Evolutionary conservation across 768 basidiomycete genomes (phyloP), one percentile per base, ranked within the genome.

Genomic region (Phaeotremella skinneri): DNA sequence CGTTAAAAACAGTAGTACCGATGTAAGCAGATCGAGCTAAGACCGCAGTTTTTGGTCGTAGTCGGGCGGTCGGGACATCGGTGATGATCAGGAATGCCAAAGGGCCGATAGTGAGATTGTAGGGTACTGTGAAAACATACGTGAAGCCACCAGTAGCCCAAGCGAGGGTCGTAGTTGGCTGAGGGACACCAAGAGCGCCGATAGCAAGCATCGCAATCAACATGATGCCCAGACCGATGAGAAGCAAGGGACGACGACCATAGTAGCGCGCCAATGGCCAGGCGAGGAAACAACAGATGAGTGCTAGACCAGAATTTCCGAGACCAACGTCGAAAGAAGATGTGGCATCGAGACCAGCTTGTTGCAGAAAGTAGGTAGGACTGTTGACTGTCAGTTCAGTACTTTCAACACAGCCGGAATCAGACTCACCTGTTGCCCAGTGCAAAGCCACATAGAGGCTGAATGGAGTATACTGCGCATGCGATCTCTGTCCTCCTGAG

Each of bases 401-500:
- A 39, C 11, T 39, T 9, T 9, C 9, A 39, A 9, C 37, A 39
- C 9, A n/a, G n/a, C 37, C n/a, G n/a, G 37, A 39, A n/a, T 39
- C 11, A n/a, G 37, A 9, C n/a, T 9, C 11, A 39, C 37, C 9
- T 9, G 37, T 9, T 9, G 9, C n/a, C 37, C 37, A 39, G 9
- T 39, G 37, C 9, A 39, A 39, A 39, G 37, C 70, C 68, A 27
- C 42, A 52, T 26, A 72, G 52, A 48, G 56, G 62, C 52, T 68
- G 67, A 37, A 59, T 58, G 43, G 65, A 45, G 64, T 65, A 72
- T 21, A 58, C 63, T 20, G 64, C 61, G 20, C 62, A 64, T 2
- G 62, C 64, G 45, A 68, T 70, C 43, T 64, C 63, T 29, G 68
- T 70, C 52, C 68, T 65, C 54, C 66, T 56, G 20, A 56, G 51